Evolutionary conservation across 2,329 filamentous ascomycete genomes (phyloP), one percentile per base, ranked within the genome.

Genomic region (Allantophomopsis cytisporea): DNA sequence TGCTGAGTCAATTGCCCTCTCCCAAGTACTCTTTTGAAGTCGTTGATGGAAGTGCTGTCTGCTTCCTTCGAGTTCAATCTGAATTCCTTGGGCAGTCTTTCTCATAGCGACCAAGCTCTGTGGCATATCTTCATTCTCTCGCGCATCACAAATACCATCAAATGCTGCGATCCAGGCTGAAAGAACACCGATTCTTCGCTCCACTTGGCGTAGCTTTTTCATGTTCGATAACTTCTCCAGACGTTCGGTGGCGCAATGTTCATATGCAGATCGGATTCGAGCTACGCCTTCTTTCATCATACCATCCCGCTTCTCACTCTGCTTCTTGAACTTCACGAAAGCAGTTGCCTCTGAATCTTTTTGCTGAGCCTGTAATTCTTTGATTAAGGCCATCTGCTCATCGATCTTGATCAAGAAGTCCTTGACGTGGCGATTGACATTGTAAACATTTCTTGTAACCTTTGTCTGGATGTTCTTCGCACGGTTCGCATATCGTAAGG

Each of bases 391-490:
- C 71, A 94, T 88, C 58, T 98, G 89, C 63, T 98, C 91, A 55
- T 98, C 89, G 52, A 98, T 98, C 71, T 96, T 96, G 66, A 95
- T 91, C 57, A 98, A 64, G 63, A 94, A 98, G 61, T 98, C 91
- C 66, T 98, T 98, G 54, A 98, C 91, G 62, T 98, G 91, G 45
- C 91, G 83, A 59, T 98, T 95, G 47, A 98, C 91, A 58, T 98
- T 98, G 65, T 93, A 98, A 17, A 96, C 88, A 56, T 98, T 98
- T 53, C 88, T 80, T n/a, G 91, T 95, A 41, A 95, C 87, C 69
- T 98, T 98, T 43, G 91, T 98, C 64, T 96, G 93, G 56, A 98
- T 98, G 54, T 98, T 98, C 73, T 98, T 98, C 43, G 91, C 91
- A 49, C 91, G 75, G 60, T 98, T 96, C 37, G 91, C 91, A 54